Conservation (phyloP, 257 asterid genomes). For the Solanum chaucha region DNA sequence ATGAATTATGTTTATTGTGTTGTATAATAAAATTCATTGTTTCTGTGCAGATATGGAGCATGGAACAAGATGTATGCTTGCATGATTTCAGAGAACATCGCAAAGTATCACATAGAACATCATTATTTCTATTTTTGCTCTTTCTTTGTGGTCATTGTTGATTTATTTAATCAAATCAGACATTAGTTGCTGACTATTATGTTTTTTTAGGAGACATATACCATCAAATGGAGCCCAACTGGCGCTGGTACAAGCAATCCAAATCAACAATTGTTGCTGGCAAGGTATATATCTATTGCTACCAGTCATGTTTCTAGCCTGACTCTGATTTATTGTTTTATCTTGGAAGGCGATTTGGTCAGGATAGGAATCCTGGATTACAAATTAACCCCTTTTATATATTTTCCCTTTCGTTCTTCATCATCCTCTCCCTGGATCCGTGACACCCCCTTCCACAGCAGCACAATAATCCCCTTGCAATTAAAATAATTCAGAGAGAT, state of each 20-base stretch:
- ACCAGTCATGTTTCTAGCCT: neutral
- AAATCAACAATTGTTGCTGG: constrained; percentile 59
- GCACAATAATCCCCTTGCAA: neutral
- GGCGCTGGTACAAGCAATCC: constrained; percentile 85
- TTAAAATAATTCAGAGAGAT: neutral
- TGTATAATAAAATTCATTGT: neutral
- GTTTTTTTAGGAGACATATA: constrained; percentile 62
- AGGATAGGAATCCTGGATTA: neutral
- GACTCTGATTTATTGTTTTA: neutral
- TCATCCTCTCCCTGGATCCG: neutral
- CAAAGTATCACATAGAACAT: constrained; percentile 31
- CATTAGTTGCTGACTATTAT: neutral
- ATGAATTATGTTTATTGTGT: neutral
- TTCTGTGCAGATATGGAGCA: constrained; percentile 75
- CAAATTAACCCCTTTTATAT: too few relatives aligned
- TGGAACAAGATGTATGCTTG: constrained; percentile 29
- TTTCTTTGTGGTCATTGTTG: neutral
- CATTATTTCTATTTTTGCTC: neutral
- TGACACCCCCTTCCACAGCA: neutral
- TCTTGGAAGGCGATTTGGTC: neutral
- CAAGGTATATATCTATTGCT: constrained; percentile 41
- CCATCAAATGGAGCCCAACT: constrained; percentile 93
- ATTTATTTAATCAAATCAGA: neutral
- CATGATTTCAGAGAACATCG: constrained; percentile 51
- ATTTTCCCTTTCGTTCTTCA: neutral